Conservation (phyloP, 768 basidiomycete genomes). For the Leccinum barrowsii region DNA sequence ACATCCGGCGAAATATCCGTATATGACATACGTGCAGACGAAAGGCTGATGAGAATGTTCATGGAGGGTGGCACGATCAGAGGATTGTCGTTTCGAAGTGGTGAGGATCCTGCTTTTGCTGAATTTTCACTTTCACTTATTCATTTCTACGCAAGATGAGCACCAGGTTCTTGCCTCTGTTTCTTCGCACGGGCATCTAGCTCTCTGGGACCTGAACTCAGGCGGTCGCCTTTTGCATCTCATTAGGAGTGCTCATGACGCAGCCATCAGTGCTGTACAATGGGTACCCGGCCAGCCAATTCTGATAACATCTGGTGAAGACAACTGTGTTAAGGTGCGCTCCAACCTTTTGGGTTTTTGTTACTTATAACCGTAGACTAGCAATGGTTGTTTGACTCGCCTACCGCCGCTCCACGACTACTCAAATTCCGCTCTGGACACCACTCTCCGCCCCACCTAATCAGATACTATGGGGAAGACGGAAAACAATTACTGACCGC, state of each 20-base stretch:
- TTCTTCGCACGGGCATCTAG: slow-evolving; percentile 83
- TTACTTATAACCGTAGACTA: slow-evolving; percentile 30
- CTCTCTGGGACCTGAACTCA: slow-evolving; percentile 88
- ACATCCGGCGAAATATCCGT: slow-evolving; percentile 83
- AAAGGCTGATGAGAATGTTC: slow-evolving; percentile 81
- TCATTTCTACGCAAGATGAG: slow-evolving; percentile 52
- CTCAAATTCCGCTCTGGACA: slow-evolving; percentile 94
- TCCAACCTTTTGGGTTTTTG: background rate
- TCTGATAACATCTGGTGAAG: slow-evolving; percentile 84
- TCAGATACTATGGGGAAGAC: slow-evolving; percentile 95
- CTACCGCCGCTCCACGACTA: slow-evolving; percentile 77
- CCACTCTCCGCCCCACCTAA: slow-evolving; percentile 83
- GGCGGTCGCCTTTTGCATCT: slow-evolving; percentile 82
- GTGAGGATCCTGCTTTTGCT: slow-evolving; percentile 40
- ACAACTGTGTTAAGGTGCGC: slow-evolving; percentile 90
- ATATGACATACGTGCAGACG: slow-evolving; percentile 88
- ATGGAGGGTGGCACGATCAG: slow-evolving; percentile 85
- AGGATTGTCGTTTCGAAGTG: slow-evolving; percentile 81
- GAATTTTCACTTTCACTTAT: background rate
- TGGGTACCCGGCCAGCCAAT: slow-evolving; percentile 95
- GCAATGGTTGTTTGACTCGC: slow-evolving; percentile 99
- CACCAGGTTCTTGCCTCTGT: slow-evolving; percentile 86
- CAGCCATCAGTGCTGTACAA: slow-evolving; percentile 74
- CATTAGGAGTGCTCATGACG: slow-evolving; percentile 85
- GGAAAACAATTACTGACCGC: slow-evolving; percentile 92